phyloP scores from a whole-genome alignment of 768 basidiomycete genomes.

The Auricularia sp. region DNA sequence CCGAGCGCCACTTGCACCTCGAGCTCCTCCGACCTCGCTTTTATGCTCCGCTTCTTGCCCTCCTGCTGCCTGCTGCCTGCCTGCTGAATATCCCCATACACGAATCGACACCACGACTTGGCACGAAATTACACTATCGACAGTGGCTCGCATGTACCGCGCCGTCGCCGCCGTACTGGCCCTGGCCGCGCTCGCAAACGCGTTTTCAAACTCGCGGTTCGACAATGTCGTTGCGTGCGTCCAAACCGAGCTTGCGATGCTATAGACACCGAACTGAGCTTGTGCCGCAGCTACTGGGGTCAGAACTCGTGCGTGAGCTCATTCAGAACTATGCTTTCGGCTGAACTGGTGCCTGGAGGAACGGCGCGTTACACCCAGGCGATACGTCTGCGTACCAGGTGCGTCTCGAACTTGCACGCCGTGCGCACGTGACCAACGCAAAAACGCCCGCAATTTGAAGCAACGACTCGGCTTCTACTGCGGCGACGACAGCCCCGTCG shows the following conservation, averaged over 20 bases:
- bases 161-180: not conserved
- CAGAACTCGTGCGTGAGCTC: constrained; percentile 31
- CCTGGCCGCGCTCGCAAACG: constrained; percentile 13
- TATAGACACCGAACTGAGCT: not conserved
- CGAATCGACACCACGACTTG: not conserved
- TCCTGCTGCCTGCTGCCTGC: not conserved
- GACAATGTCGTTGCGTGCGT: constrained; percentile 32
- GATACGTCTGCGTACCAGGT: constrained; percentile 48
- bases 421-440: not conserved
- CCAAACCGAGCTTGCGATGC: not conserved
- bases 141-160: not conserved
- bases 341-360: not conserved
- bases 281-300: not conserved
- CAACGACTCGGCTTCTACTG: not conserved
- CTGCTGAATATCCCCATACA: not conserved
- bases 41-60: not conserved
- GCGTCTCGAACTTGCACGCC: not conserved
- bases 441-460: not conserved
- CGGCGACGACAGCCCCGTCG: constrained; percentile 50
- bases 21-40: not conserved
- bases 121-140: not conserved
- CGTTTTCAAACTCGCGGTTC: constrained; percentile 47
- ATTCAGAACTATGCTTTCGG: not conserved
- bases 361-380: constrained; percentile 38
- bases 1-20: too few species aligned